Base-by-base conservation (phyloP, 2,329 filamentous ascomycete species). In the Claviceps spartinae region DNA sequence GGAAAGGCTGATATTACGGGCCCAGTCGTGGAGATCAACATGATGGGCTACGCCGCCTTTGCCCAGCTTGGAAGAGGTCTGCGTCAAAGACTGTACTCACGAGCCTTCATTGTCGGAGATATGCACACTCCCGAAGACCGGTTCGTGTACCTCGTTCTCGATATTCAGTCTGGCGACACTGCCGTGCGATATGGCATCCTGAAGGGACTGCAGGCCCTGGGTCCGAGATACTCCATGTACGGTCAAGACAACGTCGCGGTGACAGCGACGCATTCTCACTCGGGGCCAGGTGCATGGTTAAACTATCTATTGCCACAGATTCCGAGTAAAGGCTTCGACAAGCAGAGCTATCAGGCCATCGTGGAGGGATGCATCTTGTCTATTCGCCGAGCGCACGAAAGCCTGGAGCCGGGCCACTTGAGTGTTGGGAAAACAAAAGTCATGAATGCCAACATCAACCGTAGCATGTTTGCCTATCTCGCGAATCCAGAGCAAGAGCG, bases 291-390 rank as follows among this genome's bases (percentile, higher is more conserved):
- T 4, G 90, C 86, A 16, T 96, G 88, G 88, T 75, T 93, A 63
- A 95, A 95, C 65, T 95, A 95, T 62, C 76, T 95, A 9, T 73
- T 96, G 14, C 90, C 89, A 9, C 89, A 95, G 62, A 84, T 95
- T 59, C 91, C 89, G 0, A 91, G 84, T 63, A 77, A 84, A 54
- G 90, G 90, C 0, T 95, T 95, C 60, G 79, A 89, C 65, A 82
- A 82, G 63, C 86, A 93, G 63, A 90, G 86, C 60, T 95, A 93
- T 62, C 77, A 82, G 57, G 89, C 90, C 40, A 88, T 95, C 56
- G 88, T 96, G 1, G 82, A 93, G 57, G 90, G 90, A 2, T 84
- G 86, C 5, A 65, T 94, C 5, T 69, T 87, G 5, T 91, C 89
- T 2, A 88, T 95, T 57, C 74, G 83, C 62, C 75, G 86, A 50